These are phyloP conservation scores for Paracamarosporium sp. DNA, from an alignment of 2,329 filamentous ascomycete genomes.

Conservation along the genomic window DNA sequence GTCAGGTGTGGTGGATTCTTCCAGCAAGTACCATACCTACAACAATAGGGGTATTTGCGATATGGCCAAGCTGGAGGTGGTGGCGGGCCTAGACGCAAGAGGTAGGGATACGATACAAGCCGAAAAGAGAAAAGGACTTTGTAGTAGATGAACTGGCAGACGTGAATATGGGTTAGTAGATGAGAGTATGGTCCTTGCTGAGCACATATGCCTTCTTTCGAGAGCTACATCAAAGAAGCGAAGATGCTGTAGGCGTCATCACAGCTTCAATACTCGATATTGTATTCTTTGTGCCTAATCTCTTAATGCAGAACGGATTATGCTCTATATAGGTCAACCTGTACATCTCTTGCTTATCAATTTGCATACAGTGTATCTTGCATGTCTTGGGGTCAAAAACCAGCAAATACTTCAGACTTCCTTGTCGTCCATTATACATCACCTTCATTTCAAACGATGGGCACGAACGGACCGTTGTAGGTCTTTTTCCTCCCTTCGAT, in stretches of 20 bases:
- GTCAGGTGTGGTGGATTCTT: slow-evolving; percentile 22
- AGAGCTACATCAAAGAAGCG: too few relatives aligned
- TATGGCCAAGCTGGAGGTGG: slow-evolving; percentile 22
- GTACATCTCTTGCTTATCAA: too few relatives aligned
- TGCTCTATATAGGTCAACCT: not conserved
- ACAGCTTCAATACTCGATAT: too few relatives aligned
- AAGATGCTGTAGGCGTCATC: too few relatives aligned
- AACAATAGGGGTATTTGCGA: slow-evolving; percentile 17
- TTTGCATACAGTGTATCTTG: too few relatives aligned
- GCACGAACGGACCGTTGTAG: slow-evolving; percentile 11
- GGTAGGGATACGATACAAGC: not conserved
- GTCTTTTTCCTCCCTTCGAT: slow-evolving; percentile 20
- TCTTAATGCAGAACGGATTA: too few relatives aligned
- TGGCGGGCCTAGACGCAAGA: slow-evolving; percentile 5
- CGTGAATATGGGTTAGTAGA: not conserved
- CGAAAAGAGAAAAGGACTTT: not conserved
- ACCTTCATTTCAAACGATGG: not conserved
- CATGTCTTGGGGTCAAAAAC: too few relatives aligned
- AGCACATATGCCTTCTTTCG: too few relatives aligned
- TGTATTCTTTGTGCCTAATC: too few relatives aligned
- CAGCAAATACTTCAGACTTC: too few relatives aligned
- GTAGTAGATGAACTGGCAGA: not conserved
- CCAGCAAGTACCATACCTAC: slow-evolving; percentile 20
- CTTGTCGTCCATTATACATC: too few relatives aligned
- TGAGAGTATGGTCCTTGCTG: too few relatives aligned